These are phyloP conservation scores for Chalciporus sphaerocephalus DNA, from an alignment of 768 basidiomycete genomes.

Conservation along the genomic window DNA sequence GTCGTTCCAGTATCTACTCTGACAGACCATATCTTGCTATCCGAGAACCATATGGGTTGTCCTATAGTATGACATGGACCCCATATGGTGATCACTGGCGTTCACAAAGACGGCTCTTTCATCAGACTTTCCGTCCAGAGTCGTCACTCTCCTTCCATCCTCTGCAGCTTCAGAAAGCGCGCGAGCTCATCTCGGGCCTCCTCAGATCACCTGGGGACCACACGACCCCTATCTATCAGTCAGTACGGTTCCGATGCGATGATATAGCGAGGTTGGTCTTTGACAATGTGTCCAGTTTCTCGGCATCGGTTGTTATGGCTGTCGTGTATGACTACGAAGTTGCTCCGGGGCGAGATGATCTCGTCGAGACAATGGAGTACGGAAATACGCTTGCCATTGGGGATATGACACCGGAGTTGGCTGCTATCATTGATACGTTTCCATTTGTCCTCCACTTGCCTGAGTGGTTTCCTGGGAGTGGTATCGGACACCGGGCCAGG, in stretches of 20 bases:
- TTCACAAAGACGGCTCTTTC: slow-evolving; percentile 20
- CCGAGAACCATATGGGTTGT: slow-evolving; percentile 15
- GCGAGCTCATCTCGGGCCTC: slow-evolving; percentile 15
- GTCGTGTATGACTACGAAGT: slow-evolving; percentile 40
- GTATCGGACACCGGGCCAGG: slow-evolving; percentile 25
- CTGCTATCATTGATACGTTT: slow-evolving; percentile 18
- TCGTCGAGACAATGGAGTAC: slow-evolving; percentile 36
- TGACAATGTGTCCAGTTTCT: slow-evolving; percentile 19
- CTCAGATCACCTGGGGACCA: slow-evolving; percentile 6
- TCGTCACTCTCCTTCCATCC: slow-evolving; percentile 8
- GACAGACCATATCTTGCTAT: slow-evolving; percentile 2
- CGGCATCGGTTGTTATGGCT: slow-evolving; percentile 36
- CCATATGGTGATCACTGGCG: slow-evolving; percentile 24
- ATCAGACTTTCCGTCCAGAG: slow-evolving; percentile 23
- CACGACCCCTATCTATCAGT: slow-evolving; percentile 8
- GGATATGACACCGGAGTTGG: slow-evolving; percentile 12
- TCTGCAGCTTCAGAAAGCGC: slow-evolving; percentile 17
- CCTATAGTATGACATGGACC: slow-evolving; percentile 14
- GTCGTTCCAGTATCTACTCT: slow-evolving; percentile 1
- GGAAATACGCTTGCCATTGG: slow-evolving; percentile 21
- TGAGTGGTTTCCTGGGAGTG: slow-evolving; percentile 21
- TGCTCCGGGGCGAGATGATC: slow-evolving; percentile 33
- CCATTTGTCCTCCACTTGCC: slow-evolving; percentile 26
- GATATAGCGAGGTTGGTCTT: too few species aligned
- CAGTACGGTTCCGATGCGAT: too few species aligned